Evolutionary conservation across 23 red algal genomes (phyloP).

Genomic region (Chondrus crispus): DNA sequence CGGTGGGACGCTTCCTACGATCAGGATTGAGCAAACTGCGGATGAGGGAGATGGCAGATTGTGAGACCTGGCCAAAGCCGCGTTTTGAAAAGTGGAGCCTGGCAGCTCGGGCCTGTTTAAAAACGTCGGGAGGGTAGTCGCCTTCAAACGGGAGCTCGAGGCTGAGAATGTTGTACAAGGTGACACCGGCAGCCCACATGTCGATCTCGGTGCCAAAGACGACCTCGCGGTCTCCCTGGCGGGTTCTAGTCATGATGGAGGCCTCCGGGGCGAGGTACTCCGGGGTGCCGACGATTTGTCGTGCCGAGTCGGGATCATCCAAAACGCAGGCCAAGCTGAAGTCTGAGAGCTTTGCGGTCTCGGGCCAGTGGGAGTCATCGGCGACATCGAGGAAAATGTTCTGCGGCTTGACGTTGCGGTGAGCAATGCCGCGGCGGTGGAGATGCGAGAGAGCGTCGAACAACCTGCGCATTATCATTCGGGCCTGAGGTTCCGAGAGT

Average conservation of each 20-base stretch:
- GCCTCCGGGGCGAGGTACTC: constrained; percentile 91
- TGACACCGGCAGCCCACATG: constrained; percentile 93
- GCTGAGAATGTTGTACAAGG: constrained; percentile 84
- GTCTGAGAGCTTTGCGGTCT: constrained; percentile 69
- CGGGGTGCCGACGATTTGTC: constrained; percentile 72
- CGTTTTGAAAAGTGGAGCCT: constrained; percentile 30
- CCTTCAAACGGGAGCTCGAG: constrained; percentile 78
- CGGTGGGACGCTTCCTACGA: constrained; percentile 58
- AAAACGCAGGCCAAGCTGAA: constrained; percentile 65
- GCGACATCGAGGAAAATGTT: constrained; percentile 59
- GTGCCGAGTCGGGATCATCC: constrained; percentile 28
- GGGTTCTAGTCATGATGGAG: constrained; percentile 27
- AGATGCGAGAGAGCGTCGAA: constrained; percentile 62
- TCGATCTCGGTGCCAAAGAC: constrained; percentile 81
- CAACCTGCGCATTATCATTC: constrained; percentile 57
- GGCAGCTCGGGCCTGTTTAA: constrained; percentile 39
- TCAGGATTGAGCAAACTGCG: constrained; percentile 60
- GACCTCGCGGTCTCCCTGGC: constrained; percentile 28
- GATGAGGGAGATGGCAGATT: constrained; percentile 64
- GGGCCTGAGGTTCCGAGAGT: constrained; percentile 47
- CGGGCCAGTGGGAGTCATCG: constrained; percentile 48
- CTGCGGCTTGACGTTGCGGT: constrained; percentile 83
- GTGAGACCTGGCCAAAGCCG: constrained; percentile 45
- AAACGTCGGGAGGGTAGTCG: constrained; percentile 48
- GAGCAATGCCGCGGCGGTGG: constrained; percentile 65